These are phyloP conservation scores for Clausena lansium DNA, from an alignment of 345 rosid genomes.

Conservation along the genomic window DNA sequence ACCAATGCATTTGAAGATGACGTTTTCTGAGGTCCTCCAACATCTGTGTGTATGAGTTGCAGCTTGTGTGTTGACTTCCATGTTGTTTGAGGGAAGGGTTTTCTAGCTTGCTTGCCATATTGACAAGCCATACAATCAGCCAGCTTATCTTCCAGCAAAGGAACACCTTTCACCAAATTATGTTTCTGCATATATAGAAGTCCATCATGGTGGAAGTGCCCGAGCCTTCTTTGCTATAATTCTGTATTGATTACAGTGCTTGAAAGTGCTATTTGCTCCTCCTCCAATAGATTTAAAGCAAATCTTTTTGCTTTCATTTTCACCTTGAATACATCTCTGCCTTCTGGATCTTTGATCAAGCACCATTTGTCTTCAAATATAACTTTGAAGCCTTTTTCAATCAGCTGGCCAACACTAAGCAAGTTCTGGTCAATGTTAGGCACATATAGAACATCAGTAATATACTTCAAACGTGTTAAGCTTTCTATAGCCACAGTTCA, in stretches of 20 bases:
- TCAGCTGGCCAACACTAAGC: too few species aligned
- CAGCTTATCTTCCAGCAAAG: neutral
- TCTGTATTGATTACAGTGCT: too few species aligned
- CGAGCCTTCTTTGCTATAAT: too few species aligned
- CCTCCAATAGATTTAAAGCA: too few species aligned
- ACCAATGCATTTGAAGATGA: neutral
- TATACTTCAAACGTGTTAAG: neutral
- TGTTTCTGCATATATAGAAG: neutral
- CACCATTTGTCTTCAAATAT: too few species aligned
- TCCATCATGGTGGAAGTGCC: too few species aligned
- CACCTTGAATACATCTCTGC: too few species aligned
- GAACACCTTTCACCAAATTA: neutral
- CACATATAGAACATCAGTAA: neutral
- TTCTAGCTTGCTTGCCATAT: neutral
- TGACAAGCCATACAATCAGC: constrained; percentile 3
- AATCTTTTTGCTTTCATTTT: too few species aligned
- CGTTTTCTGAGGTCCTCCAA: neutral
- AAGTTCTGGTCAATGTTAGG: neutral
- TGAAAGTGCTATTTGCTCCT: too few species aligned
- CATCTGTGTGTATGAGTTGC: neutral
- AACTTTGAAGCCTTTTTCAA: too few species aligned
- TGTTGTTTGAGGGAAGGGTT: neutral
- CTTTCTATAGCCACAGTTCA: neutral
- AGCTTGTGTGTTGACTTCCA: neutral
- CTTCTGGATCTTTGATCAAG: too few species aligned